Conservation (phyloP, 2,329 filamentous ascomycete species). For the Pseudopyricularia javanii region DNA sequence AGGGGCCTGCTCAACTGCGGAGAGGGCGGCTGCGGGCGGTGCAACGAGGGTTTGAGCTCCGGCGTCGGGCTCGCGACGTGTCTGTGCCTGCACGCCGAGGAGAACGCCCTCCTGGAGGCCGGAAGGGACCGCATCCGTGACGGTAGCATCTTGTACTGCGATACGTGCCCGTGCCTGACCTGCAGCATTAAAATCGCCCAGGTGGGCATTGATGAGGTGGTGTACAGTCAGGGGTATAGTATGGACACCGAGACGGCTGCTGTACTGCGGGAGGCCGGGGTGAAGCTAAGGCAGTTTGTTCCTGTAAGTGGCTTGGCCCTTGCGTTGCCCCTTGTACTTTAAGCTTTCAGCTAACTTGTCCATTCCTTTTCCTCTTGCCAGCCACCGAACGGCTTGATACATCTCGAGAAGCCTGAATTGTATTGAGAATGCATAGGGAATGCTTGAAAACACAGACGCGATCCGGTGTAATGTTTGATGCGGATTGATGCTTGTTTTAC, state of each 20-base stretch:
- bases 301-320: conserved; percentile 44
- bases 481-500: neutral
- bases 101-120: conserved; percentile 91
- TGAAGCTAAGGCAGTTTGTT: conserved; percentile 75
- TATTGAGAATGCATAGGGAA: conserved; percentile 9
- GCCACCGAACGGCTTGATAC: conserved; percentile 53
- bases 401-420: conserved; percentile 41
- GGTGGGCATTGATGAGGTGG: conserved; percentile 89
- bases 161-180: conserved; percentile 92
- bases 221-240: conserved; percentile 87
- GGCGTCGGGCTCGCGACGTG: conserved; percentile 75
- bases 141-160: conserved; percentile 77
- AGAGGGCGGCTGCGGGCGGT: conserved; percentile 80
- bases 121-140: conserved; percentile 80
- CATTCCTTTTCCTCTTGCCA: conserved; percentile 14
- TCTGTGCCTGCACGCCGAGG: conserved; percentile 93
- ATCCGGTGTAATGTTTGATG: neutral
- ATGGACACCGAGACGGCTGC: conserved; percentile 80
- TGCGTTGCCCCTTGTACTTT: conserved; percentile 4
- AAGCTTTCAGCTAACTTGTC: conserved; percentile 2
- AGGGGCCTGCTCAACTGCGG: conserved; percentile 80
- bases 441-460: neutral
- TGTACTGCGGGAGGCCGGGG: conserved; percentile 74
- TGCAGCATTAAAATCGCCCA: conserved; percentile 98
- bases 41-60: conserved; percentile 60